phyloP scores from a whole-genome alignment of 2,329 filamentous ascomycete species.

The Ophiostoma tasmaniense region DNA sequence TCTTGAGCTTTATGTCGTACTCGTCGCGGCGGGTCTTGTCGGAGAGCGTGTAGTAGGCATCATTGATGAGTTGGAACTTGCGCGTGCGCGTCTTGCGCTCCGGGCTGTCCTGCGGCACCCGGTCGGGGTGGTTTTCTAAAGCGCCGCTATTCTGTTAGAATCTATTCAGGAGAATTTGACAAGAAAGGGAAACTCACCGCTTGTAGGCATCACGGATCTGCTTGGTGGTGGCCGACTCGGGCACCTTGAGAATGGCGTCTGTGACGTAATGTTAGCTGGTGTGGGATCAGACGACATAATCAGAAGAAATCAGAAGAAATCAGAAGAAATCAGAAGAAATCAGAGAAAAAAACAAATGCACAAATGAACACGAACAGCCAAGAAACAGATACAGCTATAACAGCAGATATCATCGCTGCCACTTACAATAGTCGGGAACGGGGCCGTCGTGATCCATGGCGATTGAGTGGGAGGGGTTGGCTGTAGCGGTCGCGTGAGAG shows the following conservation, averaged over 20 bases:
- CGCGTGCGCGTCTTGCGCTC: constrained; percentile 75
- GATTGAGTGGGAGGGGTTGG: not conserved
- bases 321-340: not conserved
- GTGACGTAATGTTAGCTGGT: constrained; percentile 5
- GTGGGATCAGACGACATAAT: not conserved
- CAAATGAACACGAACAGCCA: not conserved
- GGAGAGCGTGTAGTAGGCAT: constrained; percentile 53
- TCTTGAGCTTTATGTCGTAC: constrained; percentile 67
- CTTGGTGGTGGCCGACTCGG: constrained; percentile 64
- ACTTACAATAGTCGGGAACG: constrained; percentile 7
- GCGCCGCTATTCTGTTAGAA: constrained; percentile 55
- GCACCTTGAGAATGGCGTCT: constrained; percentile 69
- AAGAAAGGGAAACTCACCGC: constrained; percentile 42
- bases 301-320: not conserved
- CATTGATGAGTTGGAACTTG: constrained; percentile 37
- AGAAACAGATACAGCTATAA: not conserved
- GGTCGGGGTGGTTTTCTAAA: constrained; percentile 87
- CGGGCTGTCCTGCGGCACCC: constrained; percentile 73
- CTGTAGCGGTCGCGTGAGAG: not conserved
- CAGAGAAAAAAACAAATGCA: not conserved
- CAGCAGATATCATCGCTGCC: not conserved
- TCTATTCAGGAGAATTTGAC: not conserved
- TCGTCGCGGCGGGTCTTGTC: constrained; percentile 68
- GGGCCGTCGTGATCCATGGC: constrained; percentile 3
- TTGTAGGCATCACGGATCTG: constrained; percentile 95